Evolutionary conservation across 345 rosid species (phyloP).

Genomic region (Moringa oleifera): DNA sequence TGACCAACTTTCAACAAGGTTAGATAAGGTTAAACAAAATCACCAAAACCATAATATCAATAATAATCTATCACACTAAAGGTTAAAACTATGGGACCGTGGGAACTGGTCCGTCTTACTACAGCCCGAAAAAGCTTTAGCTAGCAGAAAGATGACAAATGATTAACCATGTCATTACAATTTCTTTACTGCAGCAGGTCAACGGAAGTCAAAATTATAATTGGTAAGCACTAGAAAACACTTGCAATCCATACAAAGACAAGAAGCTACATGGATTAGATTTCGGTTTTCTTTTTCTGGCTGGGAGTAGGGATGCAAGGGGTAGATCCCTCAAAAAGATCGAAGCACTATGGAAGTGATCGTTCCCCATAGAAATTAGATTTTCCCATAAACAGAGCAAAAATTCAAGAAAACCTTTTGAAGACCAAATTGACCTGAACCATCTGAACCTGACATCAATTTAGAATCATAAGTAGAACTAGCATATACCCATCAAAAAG

Average conservation of each 20-base stretch:
- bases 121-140: background rate
- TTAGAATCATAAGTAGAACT: no score
- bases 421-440: no score
- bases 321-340: background rate
- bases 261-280: background rate
- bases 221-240: no score
- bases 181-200: background rate
- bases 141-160: background rate
- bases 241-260: background rate
- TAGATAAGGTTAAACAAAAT: constrained; percentile 12
- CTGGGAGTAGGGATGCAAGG: background rate
- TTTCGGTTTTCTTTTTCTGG: no score
- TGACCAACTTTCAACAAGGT: constrained; percentile 28
- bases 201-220: background rate
- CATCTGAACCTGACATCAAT: no score
- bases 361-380: no score
- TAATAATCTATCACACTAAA: background rate
- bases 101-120: background rate
- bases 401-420: no score
- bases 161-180: background rate
- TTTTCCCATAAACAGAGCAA: no score
- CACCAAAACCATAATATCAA: background rate
- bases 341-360: background rate
- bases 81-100: background rate
- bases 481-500: no score